Conservation (phyloP, 176 grass and related monocot species). For the Chrysopogon serrulatus region DNA sequence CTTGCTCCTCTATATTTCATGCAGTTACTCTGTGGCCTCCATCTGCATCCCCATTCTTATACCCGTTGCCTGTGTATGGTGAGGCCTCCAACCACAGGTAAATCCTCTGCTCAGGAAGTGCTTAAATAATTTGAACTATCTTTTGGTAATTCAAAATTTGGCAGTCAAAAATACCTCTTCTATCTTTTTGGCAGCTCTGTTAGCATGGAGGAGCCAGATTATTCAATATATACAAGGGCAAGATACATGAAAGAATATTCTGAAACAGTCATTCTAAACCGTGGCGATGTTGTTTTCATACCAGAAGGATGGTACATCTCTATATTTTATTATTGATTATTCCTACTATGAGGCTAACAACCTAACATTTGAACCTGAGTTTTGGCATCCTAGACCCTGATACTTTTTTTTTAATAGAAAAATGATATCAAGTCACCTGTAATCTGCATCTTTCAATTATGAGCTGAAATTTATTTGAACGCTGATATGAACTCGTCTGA, state of each 20-base stretch:
- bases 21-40: conserved; percentile 88
- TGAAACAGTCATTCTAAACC: conserved; percentile 59
- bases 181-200: conserved; percentile 52
- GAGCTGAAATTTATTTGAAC: neutral
- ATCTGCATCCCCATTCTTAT: conserved; percentile 66
- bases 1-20: conserved; percentile 16
- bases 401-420: neutral
- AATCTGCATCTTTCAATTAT: neutral
- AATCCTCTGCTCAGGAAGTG: neutral
- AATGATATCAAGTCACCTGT: neutral
- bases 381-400: neutral
- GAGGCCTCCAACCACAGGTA: conserved; percentile 99
- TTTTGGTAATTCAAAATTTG: neutral
- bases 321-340: conserved; percentile 6
- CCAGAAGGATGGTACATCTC: conserved; percentile 91
- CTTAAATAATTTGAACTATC: conserved; percentile 8
- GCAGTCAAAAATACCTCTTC: neutral
- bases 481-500: neutral
- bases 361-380: neutral
- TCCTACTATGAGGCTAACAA: neutral
- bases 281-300: conserved; percentile 88
- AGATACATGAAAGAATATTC: conserved; percentile 67
- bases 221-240: conserved; percentile 69
- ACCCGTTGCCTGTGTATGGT: conserved; percentile 94
- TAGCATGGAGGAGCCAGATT: conserved; percentile 64